Evolutionary conservation across 768 basidiomycete species (phyloP).

Genomic region (Plicaturopsis crispa): DNA sequence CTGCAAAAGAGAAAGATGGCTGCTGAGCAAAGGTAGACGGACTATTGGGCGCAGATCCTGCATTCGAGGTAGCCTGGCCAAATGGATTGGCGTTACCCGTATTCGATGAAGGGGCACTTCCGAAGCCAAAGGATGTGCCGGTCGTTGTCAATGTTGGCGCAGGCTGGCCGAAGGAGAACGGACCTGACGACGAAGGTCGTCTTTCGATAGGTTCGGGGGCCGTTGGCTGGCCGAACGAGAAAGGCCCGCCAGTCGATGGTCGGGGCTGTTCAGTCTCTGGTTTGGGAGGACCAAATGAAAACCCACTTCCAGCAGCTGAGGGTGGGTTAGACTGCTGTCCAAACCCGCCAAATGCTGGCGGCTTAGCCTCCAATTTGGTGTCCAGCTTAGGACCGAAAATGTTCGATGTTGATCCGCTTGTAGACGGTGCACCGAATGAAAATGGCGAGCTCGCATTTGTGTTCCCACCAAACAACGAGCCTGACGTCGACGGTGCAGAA

Average conservation of each 20-base stretch:
- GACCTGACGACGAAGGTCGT: constrained; percentile 30
- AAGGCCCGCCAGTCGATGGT: constrained; percentile 34
- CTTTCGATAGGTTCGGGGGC: constrained; percentile 10
- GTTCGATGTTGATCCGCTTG: constrained; percentile 24
- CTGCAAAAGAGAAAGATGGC: constrained; percentile 39
- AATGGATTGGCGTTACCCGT: constrained; percentile 29
- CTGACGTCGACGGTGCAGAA: constrained; percentile 23
- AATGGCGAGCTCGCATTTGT: constrained; percentile 21
- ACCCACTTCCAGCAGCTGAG: constrained; percentile 28
- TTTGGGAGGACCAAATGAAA: constrained; percentile 39
- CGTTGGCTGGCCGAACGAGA: constrained; percentile 35
- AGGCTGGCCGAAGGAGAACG: constrained; percentile 41
- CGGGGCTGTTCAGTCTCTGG: constrained; percentile 29
- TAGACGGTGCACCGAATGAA: constrained; percentile 22
- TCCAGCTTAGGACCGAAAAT: constrained; percentile 40
- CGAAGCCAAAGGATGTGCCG: constrained; percentile 38
- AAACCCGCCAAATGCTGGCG: constrained; percentile 38
- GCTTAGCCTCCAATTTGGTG: constrained; percentile 35
- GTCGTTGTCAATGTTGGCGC: constrained; percentile 27
- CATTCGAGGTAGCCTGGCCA: constrained; percentile 24
- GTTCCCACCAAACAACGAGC: constrained; percentile 26
- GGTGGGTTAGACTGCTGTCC: constrained; percentile 30
- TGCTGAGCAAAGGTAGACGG: constrained; percentile 49
- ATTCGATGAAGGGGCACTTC: constrained; percentile 24
- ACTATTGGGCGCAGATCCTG: constrained; percentile 45